Base-by-base conservation (phyloP, 2,329 filamentous ascomycete genomes). In the Laburnicola sp. region DNA sequence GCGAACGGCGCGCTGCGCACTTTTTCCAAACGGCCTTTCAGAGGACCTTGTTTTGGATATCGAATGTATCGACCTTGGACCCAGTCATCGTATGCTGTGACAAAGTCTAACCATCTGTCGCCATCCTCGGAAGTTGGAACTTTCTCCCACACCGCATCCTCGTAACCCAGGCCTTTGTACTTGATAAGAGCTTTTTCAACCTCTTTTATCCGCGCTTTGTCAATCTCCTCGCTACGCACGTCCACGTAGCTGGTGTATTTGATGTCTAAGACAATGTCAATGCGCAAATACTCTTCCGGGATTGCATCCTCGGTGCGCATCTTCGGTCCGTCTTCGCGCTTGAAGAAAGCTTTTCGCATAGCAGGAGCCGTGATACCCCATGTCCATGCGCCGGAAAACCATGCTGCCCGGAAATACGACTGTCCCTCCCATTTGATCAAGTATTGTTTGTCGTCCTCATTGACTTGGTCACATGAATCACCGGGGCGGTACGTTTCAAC, bases 321-420 rank as follows among this genome's bases (percentile, higher is more conserved):
- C 64, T 86, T 88, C 0, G 89, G 87, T 35, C 82, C 80, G 11
- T 80, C 76, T 11, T 88, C 83, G 21, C 86, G 86, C 69, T 88
- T 94, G 49, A 82, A 78, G 69, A 97, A 99, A 0, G 90, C 80
- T 7, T 80, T 83, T 11, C 91, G 85, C 85, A 89, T 95, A 0
- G 70, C 51, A 2, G 74, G 63, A 9, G 81, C 75, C 11, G 83
- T 82, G 7, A 87, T 79, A 4, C 91, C 91, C 78, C 84, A 93
- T 0, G 96, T 82, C 94, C 94, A 99, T 11, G 87, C 81, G 9
- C 93, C 94, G 7, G 91, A 85, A 80, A 91, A 88, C 94, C 95
- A 99, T 5, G 79, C 80, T 46, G 89, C 90, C 58, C 89, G 86
- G 56, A 86, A 87, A 65, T 97, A 95, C 0, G 93, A 96, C 49